Evolutionary conservation across 345 rosid species (phyloP).

Genomic region (Conringia planisiliqua): DNA sequence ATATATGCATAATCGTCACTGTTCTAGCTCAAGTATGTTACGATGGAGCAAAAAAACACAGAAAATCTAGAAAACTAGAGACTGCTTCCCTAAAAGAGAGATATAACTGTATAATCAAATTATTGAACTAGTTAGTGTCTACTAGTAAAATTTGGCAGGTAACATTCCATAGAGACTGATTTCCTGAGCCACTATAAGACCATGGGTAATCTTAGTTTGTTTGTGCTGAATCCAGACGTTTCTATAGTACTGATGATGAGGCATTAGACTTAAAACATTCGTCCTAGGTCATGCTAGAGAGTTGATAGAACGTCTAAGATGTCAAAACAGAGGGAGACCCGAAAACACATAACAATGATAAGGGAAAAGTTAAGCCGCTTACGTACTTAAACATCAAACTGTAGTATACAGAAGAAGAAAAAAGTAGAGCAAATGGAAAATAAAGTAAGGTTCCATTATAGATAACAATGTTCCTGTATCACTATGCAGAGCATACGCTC

Average conservation of each 20-base stretch:
- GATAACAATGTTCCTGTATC: background rate
- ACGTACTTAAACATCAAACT: background rate
- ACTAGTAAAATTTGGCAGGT: background rate
- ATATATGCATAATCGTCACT: conserved; percentile 13
- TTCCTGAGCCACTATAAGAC: background rate
- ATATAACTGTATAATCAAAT: background rate
- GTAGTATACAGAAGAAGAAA: background rate
- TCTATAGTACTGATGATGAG: background rate
- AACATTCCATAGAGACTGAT: background rate
- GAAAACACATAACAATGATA: background rate
- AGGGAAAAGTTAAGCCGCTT: background rate
- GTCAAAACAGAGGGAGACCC: background rate
- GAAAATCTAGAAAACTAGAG: background rate
- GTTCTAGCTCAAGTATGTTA: conserved; percentile 9
- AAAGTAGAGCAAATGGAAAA: background rate
- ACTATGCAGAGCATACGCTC: background rate
- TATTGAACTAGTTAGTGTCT: background rate
- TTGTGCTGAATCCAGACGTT: background rate
- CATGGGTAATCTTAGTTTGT: background rate
- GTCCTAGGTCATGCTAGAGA: background rate
- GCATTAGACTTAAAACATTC: background rate
- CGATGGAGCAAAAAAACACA: background rate
- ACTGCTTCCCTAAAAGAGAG: background rate
- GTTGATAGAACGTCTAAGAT: background rate
- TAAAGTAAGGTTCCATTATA: conserved; percentile 41